Evolutionary conservation across 768 basidiomycete genomes (phyloP).

Genomic region (Mycena pura): DNA sequence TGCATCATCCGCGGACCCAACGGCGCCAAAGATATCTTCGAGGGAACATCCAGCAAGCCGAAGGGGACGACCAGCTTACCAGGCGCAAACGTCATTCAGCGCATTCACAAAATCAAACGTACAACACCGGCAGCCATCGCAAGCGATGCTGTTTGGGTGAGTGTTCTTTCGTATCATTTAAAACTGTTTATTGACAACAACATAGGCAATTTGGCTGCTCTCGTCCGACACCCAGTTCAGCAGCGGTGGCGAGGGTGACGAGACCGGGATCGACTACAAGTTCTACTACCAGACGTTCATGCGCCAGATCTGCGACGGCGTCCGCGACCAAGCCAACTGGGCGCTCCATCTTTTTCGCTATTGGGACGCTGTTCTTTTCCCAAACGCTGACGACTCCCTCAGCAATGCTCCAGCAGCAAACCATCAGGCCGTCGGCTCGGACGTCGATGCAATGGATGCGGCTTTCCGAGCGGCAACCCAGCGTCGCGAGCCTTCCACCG

Average conservation of each 20-base stretch:
- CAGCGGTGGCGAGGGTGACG: neutral
- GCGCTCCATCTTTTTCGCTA: neutral
- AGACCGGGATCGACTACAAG: neutral
- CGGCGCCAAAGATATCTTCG: neutral
- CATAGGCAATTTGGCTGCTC: neutral
- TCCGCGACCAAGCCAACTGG: neutral
- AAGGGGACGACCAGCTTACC: too few relatives aligned
- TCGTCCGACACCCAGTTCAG: neutral
- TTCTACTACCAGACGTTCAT: neutral
- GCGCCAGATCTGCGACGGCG: neutral
- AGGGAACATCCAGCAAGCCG: neutral
- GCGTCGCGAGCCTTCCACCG: too few relatives aligned
- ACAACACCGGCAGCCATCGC: neutral
- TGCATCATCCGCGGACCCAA: conserved; percentile 7
- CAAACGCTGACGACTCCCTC: neutral
- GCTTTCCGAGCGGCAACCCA: neutral
- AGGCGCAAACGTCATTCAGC: neutral
- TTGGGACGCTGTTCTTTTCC: neutral
- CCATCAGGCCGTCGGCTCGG: neutral
- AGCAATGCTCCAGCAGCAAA: neutral
- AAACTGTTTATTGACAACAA: too few relatives aligned
- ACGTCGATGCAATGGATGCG: neutral
- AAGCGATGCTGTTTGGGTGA: neutral
- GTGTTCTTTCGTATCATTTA: too few relatives aligned
- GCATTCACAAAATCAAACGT: neutral